These are phyloP conservation scores for Botryobasidium botryosum DNA, from an alignment of 768 basidiomycete species.

Conservation along the genomic window DNA sequence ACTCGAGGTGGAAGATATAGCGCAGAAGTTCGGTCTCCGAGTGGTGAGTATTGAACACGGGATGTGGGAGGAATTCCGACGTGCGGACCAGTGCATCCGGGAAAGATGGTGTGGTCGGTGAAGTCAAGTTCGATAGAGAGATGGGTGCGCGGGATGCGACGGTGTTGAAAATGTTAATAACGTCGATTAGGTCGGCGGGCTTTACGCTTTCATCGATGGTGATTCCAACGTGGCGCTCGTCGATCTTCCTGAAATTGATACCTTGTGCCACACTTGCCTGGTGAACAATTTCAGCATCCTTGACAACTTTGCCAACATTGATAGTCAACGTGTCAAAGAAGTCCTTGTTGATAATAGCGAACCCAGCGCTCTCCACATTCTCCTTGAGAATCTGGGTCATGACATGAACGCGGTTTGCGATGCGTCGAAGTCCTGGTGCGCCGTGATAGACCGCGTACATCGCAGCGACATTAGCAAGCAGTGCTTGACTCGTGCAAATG, in stretches of 20 bases:
- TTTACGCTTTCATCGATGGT: constrained; percentile 86
- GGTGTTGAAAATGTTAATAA: constrained; percentile 66
- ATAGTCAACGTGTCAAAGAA: constrained; percentile 91
- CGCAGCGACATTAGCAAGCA: constrained; percentile 97
- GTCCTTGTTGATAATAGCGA: constrained; percentile 43
- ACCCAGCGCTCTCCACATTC: constrained; percentile 55
- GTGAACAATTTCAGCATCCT: constrained; percentile 48
- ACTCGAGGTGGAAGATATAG: constrained; percentile 84
- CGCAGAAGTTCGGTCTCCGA: constrained; percentile 98
- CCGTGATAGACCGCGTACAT: constrained; percentile 99
- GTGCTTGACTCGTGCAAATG: constrained; percentile 93
- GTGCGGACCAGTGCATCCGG: constrained; percentile 40
- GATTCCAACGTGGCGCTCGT: constrained; percentile 61
- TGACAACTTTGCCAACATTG: constrained; percentile 28
- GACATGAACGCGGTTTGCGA: constrained; percentile 81
- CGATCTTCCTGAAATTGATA: constrained; percentile 75
- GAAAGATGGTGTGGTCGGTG: constrained; percentile 25
- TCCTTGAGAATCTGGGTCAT: constrained; percentile 62
- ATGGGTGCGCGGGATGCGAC: constrained; percentile 22
- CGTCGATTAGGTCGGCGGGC: constrained; percentile 49
- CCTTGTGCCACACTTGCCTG: constrained; percentile 38
- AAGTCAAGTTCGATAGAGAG: constrained; percentile 12
- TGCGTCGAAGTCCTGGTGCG: constrained; percentile 63
- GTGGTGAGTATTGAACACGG: constrained; percentile 92
- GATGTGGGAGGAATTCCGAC: constrained; percentile 61